Base-by-base conservation (phyloP, 768 basidiomycete genomes). In the Austroboletus eburneus region DNA sequence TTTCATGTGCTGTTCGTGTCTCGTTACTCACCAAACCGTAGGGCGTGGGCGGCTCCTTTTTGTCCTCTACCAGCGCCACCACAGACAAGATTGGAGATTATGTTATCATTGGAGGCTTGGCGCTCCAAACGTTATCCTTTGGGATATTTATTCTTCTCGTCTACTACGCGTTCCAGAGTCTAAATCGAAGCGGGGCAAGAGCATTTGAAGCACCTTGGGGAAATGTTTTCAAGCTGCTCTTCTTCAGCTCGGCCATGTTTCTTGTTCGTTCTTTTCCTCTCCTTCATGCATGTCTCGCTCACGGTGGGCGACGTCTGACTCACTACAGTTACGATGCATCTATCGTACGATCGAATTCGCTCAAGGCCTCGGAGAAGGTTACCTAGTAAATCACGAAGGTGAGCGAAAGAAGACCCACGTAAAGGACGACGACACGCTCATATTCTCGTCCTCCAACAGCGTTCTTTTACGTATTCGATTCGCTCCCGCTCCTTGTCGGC, bases 381-480 rank as follows among this genome's bases (percentile, higher is more conserved):
- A 58, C 42, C 44, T 67, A 3, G 1, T 38, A 2, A 40, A 47
- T 10, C 57, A 67, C 41, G 63, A 67, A 56, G 56, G 61, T 58
- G 14, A 9, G 48, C 27, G 7, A 9, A 16, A 23, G 39, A 27
- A 27, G 12, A 27, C 27, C 27, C 12, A 27, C 12, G 12, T 27
- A n/a, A n/a, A n/a, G n/a, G n/a, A n/a, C n/a, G n/a, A n/a, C n/a
- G n/a, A n/a, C 27, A 27, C 27, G 27, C 27, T 27, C 27, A 27
- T 12, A 27, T 27, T 27, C 7, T 6, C 27, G 27, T 12, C 27
- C 27, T 27, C 7, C 27, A 5, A 5, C 30, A 65, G 66, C 38
- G 2, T 65, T 60, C 37, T 63, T 67, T 33, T 65, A 65, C 20
- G 43, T 56, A 3, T 56, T 67, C 24, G 63, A 68, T 38, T 46